phyloP scores from a whole-genome alignment of 495 filamentous ascomycete genomes.

The Rusavskia elegans region DNA sequence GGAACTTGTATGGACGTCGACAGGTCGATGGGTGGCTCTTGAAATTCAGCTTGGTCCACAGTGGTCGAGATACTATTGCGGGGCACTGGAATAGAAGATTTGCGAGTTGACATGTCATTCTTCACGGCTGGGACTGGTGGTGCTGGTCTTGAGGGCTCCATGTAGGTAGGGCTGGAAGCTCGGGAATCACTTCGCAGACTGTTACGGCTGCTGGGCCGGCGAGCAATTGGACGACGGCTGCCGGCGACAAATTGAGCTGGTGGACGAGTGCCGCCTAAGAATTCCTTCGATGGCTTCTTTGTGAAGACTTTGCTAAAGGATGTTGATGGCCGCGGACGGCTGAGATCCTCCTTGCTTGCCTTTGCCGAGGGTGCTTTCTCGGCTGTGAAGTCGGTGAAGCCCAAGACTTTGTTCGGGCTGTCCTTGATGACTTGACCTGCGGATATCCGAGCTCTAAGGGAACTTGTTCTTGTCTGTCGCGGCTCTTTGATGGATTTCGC shows the following conservation, averaged over 20 bases:
- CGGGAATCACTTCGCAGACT: constrained; percentile 8
- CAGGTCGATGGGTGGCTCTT: no score
- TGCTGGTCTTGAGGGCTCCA: neutral
- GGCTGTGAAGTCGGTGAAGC: constrained; percentile 7
- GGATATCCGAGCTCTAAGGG: constrained; percentile 14
- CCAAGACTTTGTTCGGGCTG: constrained; percentile 3
- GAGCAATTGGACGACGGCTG: constrained; percentile 10
- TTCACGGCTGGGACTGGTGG: neutral
- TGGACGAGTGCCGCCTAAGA: constrained; percentile 8
- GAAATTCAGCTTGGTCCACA: neutral
- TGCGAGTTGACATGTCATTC: neutral
- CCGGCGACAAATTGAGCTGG: constrained; percentile 14
- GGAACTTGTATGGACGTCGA: no score
- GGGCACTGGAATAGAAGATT: neutral
- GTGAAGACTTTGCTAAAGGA: neutral
- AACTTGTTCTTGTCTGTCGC: constrained; percentile 13
- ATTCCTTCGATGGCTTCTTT: constrained; percentile 8
- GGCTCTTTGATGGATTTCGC: constrained; percentile 5
- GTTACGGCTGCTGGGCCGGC: constrained; percentile 11
- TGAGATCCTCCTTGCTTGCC: constrained; percentile 6
- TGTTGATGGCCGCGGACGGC: neutral
- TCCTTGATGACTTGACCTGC: constrained; percentile 9
- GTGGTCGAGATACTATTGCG: neutral
- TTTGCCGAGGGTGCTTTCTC: neutral
- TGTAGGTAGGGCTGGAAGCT: constrained; percentile 1